phyloP scores from a whole-genome alignment of 352 stramenopile genomes.

The Vaucheria bursata region DNA sequence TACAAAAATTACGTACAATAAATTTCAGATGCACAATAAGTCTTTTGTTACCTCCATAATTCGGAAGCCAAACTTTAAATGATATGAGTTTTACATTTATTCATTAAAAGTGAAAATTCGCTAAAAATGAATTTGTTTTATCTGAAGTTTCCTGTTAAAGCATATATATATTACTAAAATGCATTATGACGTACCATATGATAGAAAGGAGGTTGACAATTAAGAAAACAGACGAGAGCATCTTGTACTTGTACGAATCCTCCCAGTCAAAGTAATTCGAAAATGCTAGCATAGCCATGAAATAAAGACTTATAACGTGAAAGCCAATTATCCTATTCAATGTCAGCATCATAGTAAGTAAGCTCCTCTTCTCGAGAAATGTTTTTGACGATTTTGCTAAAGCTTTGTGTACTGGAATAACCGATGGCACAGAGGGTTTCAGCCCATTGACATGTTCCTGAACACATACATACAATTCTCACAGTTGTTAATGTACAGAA shows the following conservation, averaged over 20 bases:
- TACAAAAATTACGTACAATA: too few species aligned
- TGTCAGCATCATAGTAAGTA: conserved; percentile 84
- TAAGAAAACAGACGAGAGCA: conserved; percentile 81
- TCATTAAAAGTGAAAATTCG: too few species aligned
- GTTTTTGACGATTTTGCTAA: conserved; percentile 85
- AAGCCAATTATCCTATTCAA: conserved; percentile 93
- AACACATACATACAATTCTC: too few species aligned
- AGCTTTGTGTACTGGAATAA: conserved; percentile 66
- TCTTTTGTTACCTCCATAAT: too few species aligned
- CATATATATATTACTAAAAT: background rate
- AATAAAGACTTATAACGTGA: conserved; percentile 91
- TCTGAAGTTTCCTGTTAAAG: background rate
- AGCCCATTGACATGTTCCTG: too few species aligned
- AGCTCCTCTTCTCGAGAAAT: conserved; percentile 93
- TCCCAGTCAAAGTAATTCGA: conserved; percentile 77
- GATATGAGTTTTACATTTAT: too few species aligned
- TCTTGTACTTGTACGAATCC: conserved; percentile 65
- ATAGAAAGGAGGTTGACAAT: conserved; percentile 72
- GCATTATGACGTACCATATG: conserved; percentile 29
- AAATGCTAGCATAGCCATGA: conserved; percentile 82
- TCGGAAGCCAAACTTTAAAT: too few species aligned
- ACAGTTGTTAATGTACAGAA: too few species aligned
- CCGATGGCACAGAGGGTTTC: too few species aligned
- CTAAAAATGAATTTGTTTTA: too few species aligned
- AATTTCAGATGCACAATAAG: too few species aligned